Conservation (phyloP, 2,329 filamentous ascomycete species). For the Exutisphaerella laricina region DNA sequence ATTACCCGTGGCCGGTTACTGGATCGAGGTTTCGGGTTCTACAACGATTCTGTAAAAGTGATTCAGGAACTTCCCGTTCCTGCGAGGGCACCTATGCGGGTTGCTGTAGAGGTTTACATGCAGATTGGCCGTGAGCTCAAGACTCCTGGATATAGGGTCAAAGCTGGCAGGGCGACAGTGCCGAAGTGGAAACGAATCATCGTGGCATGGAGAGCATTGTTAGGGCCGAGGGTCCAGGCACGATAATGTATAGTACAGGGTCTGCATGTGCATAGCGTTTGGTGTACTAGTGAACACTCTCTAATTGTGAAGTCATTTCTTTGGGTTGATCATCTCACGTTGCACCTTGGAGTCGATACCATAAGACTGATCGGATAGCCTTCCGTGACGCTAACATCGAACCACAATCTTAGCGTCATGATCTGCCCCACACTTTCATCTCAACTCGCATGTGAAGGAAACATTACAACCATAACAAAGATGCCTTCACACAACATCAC, state of each 20-base stretch:
- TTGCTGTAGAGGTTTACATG: slow-evolving; percentile 71
- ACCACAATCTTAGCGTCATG: background rate
- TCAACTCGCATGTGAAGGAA: background rate
- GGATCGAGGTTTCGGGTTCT: slow-evolving; percentile 56
- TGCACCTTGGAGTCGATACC: too few species aligned
- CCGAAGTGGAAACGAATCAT: slow-evolving; percentile 45
- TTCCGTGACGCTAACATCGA: background rate
- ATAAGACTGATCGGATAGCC: too few species aligned
- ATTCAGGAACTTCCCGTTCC: slow-evolving; percentile 59
- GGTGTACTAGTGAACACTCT: too few species aligned
- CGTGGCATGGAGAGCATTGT: slow-evolving; percentile 56
- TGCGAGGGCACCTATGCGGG: slow-evolving; percentile 58
- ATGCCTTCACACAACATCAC: background rate
- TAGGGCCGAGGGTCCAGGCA: slow-evolving; percentile 16
- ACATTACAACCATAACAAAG: background rate
- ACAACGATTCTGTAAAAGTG: slow-evolving; percentile 48
- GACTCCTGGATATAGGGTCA: slow-evolving; percentile 41
- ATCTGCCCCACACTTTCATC: background rate
- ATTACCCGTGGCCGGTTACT: slow-evolving; percentile 51
- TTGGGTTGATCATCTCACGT: too few species aligned
- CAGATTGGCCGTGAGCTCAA: slow-evolving; percentile 63
- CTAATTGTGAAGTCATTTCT: too few species aligned
- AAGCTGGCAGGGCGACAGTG: slow-evolving; percentile 43
- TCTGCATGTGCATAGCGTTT: slow-evolving; percentile 4
- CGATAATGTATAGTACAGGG: slow-evolving; percentile 8